Conservation (phyloP, 257 asterid genomes). For the Striga asiatica region DNA sequence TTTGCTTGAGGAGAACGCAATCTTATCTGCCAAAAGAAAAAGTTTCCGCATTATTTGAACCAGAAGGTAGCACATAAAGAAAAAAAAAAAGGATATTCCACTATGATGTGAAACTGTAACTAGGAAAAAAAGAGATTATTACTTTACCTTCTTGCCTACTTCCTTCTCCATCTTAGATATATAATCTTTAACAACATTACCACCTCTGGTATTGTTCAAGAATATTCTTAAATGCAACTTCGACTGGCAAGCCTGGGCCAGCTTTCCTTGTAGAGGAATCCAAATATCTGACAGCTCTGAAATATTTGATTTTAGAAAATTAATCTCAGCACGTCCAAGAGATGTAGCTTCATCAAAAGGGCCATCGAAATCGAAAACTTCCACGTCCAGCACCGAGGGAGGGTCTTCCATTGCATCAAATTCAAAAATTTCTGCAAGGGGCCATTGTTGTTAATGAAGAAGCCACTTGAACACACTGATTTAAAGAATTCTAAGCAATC, state of each 20-base stretch:
- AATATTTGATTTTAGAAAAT: constrained; percentile 64
- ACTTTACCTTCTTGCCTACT: constrained; percentile 90
- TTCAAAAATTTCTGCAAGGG: constrained; percentile 80
- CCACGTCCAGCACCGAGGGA: constrained; percentile 83
- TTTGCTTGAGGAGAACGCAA: constrained; percentile 96
- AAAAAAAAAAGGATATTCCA: neutral
- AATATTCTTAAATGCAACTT: constrained; percentile 83
- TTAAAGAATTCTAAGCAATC: neutral
- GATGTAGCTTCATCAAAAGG: constrained; percentile 89
- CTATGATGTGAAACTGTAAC: neutral
- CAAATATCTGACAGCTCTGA: constrained; percentile 83
- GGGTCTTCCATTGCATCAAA: constrained; percentile 99
- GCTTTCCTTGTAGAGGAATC: constrained; percentile 87
- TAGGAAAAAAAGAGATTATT: neutral
- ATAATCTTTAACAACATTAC: constrained; percentile 68
- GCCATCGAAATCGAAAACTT: constrained; percentile 89
- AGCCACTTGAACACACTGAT: constrained; percentile 6
- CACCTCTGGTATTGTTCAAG: constrained; percentile 70
- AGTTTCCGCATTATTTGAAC: constrained; percentile 10
- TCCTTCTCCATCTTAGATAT: constrained; percentile 94
- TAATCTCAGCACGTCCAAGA: constrained; percentile 82
- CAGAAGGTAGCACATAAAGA: constrained; percentile 9
- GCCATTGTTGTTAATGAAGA: constrained; percentile 14
- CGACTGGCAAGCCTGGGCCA: constrained; percentile 97
- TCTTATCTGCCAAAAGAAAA: constrained; percentile 65